A percentile compares a stretch with the other conserved stretches of the same genome.
phyloP scores from a whole-genome alignment of 2,329 filamentous ascomycete species.

The Epicoccum nigrum region DNA sequence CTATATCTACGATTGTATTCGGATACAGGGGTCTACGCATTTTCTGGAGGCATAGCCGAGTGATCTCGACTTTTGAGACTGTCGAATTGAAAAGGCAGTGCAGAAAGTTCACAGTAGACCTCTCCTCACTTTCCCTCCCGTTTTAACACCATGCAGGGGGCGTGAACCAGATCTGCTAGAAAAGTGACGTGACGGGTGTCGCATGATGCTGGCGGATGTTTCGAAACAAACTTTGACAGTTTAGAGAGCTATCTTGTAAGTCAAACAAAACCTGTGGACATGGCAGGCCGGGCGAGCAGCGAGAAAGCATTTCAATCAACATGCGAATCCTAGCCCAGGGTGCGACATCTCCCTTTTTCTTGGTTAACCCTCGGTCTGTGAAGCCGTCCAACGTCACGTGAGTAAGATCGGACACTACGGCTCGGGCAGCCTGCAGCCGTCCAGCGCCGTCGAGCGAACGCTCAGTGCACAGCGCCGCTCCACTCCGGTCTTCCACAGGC shows the following conservation, averaged over 20 bases:
- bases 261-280: conserved; percentile 1
- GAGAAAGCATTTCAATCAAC: too few species aligned
- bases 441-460: background rate
- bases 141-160: background rate
- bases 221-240: conserved; percentile 9
- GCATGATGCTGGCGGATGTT: conserved; percentile 9
- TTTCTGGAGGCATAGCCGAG: conserved; percentile 1
- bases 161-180: background rate
- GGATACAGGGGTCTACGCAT: conserved; percentile 2
- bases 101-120: background rate
- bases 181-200: conserved; percentile 1
- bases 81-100: background rate
- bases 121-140: background rate
- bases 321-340: too few species aligned
- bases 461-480: too few species aligned
- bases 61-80: background rate
- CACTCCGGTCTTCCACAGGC: too few species aligned
- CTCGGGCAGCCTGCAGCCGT: conserved; percentile 1
- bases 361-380: background rate
- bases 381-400: background rate
- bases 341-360: background rate
- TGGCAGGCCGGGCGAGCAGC: too few species aligned
- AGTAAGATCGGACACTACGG: background rate
- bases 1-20: background rate
- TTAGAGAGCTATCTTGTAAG: background rate